Evolutionary conservation across 1,284 basidiomycete genomes (phyloP).

Genomic region (Boletus semigastroideus): DNA sequence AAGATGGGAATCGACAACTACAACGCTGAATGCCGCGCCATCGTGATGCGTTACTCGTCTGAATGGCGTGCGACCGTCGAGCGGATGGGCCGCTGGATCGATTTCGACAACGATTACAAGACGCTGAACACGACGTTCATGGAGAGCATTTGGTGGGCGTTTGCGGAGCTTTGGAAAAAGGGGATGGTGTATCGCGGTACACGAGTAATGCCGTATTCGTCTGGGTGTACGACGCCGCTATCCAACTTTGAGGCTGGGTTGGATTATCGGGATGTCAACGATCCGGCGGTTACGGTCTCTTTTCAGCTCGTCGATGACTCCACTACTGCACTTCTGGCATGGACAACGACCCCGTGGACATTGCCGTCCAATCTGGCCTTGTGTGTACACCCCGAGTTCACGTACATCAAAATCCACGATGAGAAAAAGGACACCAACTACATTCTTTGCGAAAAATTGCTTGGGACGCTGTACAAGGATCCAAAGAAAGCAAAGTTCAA

Average conservation of each 20-base stretch:
- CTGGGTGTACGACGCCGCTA: conserved; percentile 92
- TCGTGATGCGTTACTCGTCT: conserved; percentile 95
- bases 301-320: conserved; percentile 95
- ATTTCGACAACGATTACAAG: conserved; percentile 99
- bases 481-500: conserved; percentile 97
- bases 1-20: conserved; percentile 97
- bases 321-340: conserved; percentile 88
- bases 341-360: conserved; percentile 99
- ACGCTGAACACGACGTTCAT: conserved; percentile 93
- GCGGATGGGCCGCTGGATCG: conserved; percentile 99
- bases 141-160: conserved; percentile 99
- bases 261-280: conserved; percentile 92
- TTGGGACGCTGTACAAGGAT: conserved; percentile 94
- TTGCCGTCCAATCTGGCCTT: conserved; percentile 94
- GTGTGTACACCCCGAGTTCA: conserved; percentile 95
- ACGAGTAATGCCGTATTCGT: conserved; percentile 98
- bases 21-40: conserved; percentile 95
- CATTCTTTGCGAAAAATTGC: conserved; percentile 88
- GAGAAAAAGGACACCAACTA: conserved; percentile 87
- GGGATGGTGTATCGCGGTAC: conserved; percentile 93
- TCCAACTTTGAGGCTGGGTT: conserved; percentile 98
- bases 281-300: conserved; percentile 94
- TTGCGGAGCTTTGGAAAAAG: conserved; percentile 90
- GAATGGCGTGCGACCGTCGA: conserved; percentile 97
- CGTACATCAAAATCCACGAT: conserved; percentile 97